Evolutionary conservation across 805 yeast genomes (phyloP), one percentile per base, ranked within the genome.

Genomic region (Danielia oregonensis): DNA sequence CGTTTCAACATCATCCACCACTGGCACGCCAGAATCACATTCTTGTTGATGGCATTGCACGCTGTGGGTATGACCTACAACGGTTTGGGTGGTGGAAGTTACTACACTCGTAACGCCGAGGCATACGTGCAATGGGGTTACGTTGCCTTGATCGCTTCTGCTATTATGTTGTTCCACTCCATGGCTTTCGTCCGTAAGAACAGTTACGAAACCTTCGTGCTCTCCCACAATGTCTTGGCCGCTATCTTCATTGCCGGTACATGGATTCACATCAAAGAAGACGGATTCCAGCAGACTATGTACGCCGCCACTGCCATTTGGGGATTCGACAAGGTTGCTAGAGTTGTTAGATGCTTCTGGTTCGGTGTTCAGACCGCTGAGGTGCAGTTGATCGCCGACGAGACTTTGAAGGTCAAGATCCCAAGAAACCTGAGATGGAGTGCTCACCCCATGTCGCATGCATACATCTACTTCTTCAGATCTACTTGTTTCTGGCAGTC

Each of bases 1-100:
- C 69, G 82, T 1, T 83, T 85, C 59, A 66, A 76, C 47, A 59
- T 66, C 18, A 74, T 73, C 49, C 95, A 86, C 58, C 79, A 70
- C 54, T 79, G 86, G 83, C 57, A 70, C 29, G 82, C 84, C 1
- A 63, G 81, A 43, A 62, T 70, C 0, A 61, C 70, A 45, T 59
- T 71, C 6, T 44, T 74, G n/a, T 57, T 76, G 35, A 69, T 71
- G 5, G 46, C 78, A 22, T 61, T 80, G 12, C 93, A 84, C 49
- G 70, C 61, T 2, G 45, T 54, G 14, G 42, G 61, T n/a, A 60
- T 51, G 44, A 45, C 66, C 3, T 36, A 47, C 33, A 36, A 45
- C 21, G 74, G 73, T 49, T 56, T 49, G 17, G 61, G 57, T 29
- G 36, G 54, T 24, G 64, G 61, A 5, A 60, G 59, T 39, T 64